These are phyloP conservation scores for Gnomoniopsis sp. DNA, from an alignment of 2,329 filamentous ascomycete species.

Conservation along the genomic window DNA sequence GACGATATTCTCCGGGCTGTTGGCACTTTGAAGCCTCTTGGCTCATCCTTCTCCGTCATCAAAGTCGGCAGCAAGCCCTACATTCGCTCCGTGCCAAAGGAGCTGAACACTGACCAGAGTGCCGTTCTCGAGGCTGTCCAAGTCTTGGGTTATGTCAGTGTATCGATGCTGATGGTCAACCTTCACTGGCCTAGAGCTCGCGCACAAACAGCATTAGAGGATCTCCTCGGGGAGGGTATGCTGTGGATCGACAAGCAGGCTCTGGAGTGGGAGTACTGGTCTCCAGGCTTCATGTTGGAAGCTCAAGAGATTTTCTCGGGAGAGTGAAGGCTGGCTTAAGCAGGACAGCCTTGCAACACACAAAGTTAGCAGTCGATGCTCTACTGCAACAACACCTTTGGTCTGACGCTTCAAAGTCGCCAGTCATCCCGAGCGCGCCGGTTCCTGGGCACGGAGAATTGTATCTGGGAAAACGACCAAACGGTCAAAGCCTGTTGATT, in stretches of 20 bases:
- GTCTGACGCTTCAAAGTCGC: background rate
- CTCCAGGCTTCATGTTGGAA: constrained; percentile 67
- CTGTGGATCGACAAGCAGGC: constrained; percentile 90
- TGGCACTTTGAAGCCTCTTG: constrained; percentile 79
- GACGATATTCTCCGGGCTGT: constrained; percentile 92
- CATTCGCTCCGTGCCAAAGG: constrained; percentile 89
- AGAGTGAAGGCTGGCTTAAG: constrained; percentile 1
- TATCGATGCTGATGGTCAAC: constrained; percentile 85
- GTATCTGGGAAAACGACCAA: no score
- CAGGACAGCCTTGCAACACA: background rate
- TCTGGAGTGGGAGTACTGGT: constrained; percentile 92
- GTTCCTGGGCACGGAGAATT: no score
- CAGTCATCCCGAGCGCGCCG: background rate
- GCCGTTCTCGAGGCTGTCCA: constrained; percentile 89
- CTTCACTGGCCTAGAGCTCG: constrained; percentile 80
- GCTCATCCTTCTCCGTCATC: constrained; percentile 82
- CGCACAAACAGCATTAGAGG: constrained; percentile 85
- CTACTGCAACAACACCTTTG: background rate
- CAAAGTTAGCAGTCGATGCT: background rate
- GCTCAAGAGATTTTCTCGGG: constrained; percentile 24
- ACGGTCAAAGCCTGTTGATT: no score
- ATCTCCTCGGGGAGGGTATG: constrained; percentile 82
- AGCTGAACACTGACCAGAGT: constrained; percentile 91
- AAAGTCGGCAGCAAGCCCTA: constrained; percentile 81
- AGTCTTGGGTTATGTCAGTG: constrained; percentile 82